A percentile compares a stretch with the other conserved stretches of the same genome.
Evolutionary conservation across 192 early-diverging fungal genomes (phyloP).

Genomic region (Podila horticola): DNA sequence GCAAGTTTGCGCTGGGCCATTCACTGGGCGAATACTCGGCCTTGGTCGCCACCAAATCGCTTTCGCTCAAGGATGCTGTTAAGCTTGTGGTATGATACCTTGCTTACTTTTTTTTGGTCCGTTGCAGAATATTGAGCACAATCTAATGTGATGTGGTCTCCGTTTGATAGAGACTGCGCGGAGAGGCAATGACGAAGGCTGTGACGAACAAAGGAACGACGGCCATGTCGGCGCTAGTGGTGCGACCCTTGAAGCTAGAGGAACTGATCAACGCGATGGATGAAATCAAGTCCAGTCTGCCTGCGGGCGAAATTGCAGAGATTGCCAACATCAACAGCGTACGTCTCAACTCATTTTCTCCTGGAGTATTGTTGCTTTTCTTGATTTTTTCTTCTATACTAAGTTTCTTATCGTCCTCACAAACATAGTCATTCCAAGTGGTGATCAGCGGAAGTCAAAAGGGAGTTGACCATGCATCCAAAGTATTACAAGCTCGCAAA

Average conservation of each 20-base stretch:
- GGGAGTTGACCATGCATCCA: constrained; percentile 88
- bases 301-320: constrained; percentile 81
- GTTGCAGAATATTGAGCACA: constrained; percentile 1
- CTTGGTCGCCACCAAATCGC: constrained; percentile 71
- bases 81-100: constrained; percentile 74
- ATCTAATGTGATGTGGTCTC: background rate
- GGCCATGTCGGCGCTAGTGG: constrained; percentile 90
- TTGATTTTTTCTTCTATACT: constrained; percentile 45
- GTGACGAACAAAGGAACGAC: constrained; percentile 75
- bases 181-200: constrained; percentile 87
- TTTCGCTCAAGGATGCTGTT: constrained; percentile 83
- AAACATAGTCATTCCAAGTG: constrained; percentile 73
- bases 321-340: constrained; percentile 61
- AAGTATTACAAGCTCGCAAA: constrained; percentile 80
- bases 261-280: constrained; percentile 76
- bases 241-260: constrained; percentile 75
- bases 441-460: constrained; percentile 90
- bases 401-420: background rate
- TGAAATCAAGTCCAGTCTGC: constrained; percentile 68
- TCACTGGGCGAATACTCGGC: constrained; percentile 94
- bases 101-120: background rate
- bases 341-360: background rate
- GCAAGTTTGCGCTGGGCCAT: constrained; percentile 89
- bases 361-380: background rate
- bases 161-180: constrained; percentile 71